Percentiles rank a stretch among this genome's conserved stretches.
phyloP scores from a whole-genome alignment of 2,329 filamentous ascomycete genomes.

The Verticillium tricorpus region DNA sequence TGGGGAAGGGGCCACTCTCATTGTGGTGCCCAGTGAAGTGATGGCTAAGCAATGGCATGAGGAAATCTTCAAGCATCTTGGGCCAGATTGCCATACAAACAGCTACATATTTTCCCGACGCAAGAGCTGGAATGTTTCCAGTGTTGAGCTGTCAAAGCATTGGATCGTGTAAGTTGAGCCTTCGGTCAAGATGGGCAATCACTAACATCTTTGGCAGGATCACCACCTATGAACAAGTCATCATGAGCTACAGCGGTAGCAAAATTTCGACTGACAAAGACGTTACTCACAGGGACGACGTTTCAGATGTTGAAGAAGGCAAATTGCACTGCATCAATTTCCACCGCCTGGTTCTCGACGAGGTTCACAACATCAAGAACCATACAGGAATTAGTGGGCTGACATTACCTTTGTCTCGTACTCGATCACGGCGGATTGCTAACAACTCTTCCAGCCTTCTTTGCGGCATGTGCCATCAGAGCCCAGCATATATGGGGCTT shows the following conservation, averaged over 20 bases:
- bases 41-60: conserved; percentile 22
- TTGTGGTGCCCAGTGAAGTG: conserved; percentile 22
- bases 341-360: conserved; percentile 52
- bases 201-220: neutral
- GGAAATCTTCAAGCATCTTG: conserved; percentile 12
- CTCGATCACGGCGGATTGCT: neutral
- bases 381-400: conserved; percentile 23
- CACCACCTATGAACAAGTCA: neutral
- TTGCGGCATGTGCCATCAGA: conserved; percentile 12
- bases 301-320: neutral
- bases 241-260: neutral
- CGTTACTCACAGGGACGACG: neutral
- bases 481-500: conserved; percentile 29
- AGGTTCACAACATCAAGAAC: conserved; percentile 54
- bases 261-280: neutral
- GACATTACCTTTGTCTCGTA: neutral
- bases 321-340: conserved; percentile 28
- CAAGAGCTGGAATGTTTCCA: neutral
- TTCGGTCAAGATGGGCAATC: neutral
- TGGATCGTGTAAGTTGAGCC: neutral
- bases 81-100: neutral
- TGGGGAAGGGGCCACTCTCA: conserved; percentile 30
- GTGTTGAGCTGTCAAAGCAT: neutral
- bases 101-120: neutral
- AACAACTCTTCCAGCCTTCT: conserved; percentile 13